phyloP scores from a whole-genome alignment of 345 rosid genomes.

The Anacardium occidentale region DNA sequence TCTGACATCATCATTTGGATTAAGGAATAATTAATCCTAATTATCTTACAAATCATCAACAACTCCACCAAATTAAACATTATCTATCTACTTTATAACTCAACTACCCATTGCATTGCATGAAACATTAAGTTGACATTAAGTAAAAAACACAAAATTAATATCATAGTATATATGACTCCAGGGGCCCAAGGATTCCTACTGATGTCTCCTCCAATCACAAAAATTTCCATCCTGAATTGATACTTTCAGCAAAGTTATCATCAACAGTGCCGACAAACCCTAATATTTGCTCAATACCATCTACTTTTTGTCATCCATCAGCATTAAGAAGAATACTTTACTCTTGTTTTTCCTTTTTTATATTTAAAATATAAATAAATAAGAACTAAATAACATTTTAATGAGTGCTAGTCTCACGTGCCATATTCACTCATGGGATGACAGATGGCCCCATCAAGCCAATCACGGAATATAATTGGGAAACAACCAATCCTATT shows the following conservation, averaged over 20 bases:
- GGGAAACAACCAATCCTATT: no score
- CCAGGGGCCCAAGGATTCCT: constrained; percentile 11
- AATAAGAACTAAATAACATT: neutral
- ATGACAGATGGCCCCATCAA: constrained; percentile 20
- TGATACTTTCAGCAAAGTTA: constrained; percentile 29
- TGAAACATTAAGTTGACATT: neutral
- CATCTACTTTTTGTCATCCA: constrained; percentile 20
- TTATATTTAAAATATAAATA: no score
- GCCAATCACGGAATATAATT: no score
- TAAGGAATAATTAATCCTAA: neutral
- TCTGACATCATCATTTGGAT: constrained; percentile 1
- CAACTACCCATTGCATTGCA: constrained; percentile 4
- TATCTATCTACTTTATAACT: constrained; percentile 8
- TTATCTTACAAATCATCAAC: constrained; percentile 29
- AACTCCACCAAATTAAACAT: constrained; percentile 37
- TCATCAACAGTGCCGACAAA: constrained; percentile 28
- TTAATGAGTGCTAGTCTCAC: constrained; percentile 25
- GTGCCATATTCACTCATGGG: constrained; percentile 24
- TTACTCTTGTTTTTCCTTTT: neutral
- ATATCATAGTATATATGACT: neutral
- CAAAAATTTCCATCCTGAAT: constrained; percentile 28
- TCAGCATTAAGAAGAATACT: constrained; percentile 1
- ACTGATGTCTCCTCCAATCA: constrained; percentile 27
- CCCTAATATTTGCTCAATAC: constrained; percentile 19
- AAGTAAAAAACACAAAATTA: no score